phyloP scores from a whole-genome alignment of 805 yeast genomes.

The Cyberlindnera sargentensis region DNA sequence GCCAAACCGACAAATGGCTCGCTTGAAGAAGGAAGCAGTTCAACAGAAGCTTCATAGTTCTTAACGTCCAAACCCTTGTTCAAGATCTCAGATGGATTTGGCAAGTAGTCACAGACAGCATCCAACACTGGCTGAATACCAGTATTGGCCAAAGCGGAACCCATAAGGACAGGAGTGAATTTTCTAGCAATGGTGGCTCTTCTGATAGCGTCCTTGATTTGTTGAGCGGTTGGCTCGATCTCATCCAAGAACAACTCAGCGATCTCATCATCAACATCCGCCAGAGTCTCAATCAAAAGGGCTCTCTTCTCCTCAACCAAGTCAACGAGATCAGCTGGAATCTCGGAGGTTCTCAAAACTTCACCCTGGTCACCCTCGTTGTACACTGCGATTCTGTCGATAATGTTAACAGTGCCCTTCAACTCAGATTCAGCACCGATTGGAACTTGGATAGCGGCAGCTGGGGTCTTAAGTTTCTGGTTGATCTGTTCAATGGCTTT shows the following conservation, averaged over 20 bases:
- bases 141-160: slow-evolving; percentile 94
- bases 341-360: slow-evolving; percentile 50
- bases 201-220: slow-evolving; percentile 85
- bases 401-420: slow-evolving; percentile 85
- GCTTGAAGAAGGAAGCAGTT: slow-evolving; percentile 61
- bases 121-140: slow-evolving; percentile 95
- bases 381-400: slow-evolving; percentile 79
- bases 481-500: slow-evolving; percentile 88
- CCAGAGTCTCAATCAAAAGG: slow-evolving; percentile 82
- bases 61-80: slow-evolving; percentile 82
- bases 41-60: slow-evolving; percentile 59
- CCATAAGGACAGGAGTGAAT: slow-evolving; percentile 99
- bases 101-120: slow-evolving; percentile 92
- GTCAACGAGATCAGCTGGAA: slow-evolving; percentile 76
- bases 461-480: slow-evolving; percentile 79
- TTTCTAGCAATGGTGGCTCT: slow-evolving; percentile 91
- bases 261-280: slow-evolving; percentile 97
- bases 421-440: slow-evolving; percentile 87
- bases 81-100: slow-evolving; percentile 89
- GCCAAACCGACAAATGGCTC: slow-evolving; percentile 94
- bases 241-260: slow-evolving; percentile 92
- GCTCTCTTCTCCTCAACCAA: slow-evolving; percentile 88
- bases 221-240: slow-evolving; percentile 74
- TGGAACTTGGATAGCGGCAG: slow-evolving; percentile 97
- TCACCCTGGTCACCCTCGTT: slow-evolving; percentile 93